Base-by-base conservation (phyloP, 129 eudicot species). In the Tagetes erecta region DNA sequence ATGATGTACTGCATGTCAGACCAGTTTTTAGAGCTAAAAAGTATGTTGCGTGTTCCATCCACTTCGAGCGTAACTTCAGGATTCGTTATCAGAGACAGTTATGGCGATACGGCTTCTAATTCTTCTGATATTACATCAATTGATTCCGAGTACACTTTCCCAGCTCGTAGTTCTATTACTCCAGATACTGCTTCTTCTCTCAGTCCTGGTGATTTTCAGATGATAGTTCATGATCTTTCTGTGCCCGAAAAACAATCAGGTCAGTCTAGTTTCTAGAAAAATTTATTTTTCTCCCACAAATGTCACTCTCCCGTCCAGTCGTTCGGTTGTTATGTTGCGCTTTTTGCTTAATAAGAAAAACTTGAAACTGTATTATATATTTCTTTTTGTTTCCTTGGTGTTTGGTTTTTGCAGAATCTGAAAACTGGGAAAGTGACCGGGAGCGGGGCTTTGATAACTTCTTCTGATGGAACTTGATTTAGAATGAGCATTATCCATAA, bases 1-100 rank as follows among this genome's bases (percentile, higher is more conserved):
- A 92, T 92, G 98, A 85, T 89, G 80, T 84, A 85, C 95, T 85
- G 86, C 87, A 92, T 92, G 95, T 92, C 98, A 70, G 89, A 84
- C 78, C 98, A 87, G 73, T 85, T 92, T 77, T 84, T 92, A 66
- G 95, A 88, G 90, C 95, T 88, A 83, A 88, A 88, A 84, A 92
- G 83, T 85, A 81, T 89, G 69, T 80, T 89, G 49, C 75, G 73
- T 80, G 83, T 87, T 69, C 85, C 96, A 64, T 81, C 86, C 78
- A 74, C 71, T 86, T 85, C 82, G 59, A 83, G 87, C 84, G 80
- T 88, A 74, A 78, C 96, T 76, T 89, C 94, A 51, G 88, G 88
- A 67, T 74, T 66, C 39, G 72, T 83, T 64, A 69, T 73, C 78
- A 87, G 81, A 81, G 95, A 89, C 72, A 68, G 68, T 71, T 80